These are phyloP conservation scores for Drechslerella dactyloides DNA, from an alignment of 2,329 filamentous ascomycete genomes.

Conservation along the genomic window DNA sequence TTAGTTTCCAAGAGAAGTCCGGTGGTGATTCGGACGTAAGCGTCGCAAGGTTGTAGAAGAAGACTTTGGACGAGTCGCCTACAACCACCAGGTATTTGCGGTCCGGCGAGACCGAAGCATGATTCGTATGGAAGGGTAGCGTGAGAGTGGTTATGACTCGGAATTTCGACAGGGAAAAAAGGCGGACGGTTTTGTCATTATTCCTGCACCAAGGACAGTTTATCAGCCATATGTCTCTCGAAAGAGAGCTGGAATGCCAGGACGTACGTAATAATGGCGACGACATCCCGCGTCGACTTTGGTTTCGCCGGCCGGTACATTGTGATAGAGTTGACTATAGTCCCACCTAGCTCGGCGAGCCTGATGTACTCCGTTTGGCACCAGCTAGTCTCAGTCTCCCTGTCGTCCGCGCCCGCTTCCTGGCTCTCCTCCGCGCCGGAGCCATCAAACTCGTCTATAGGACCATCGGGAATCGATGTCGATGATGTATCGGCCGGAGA, in stretches of 20 bases:
- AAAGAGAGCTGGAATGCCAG: constrained; percentile 5
- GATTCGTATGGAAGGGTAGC: constrained; percentile 87
- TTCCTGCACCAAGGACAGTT: constrained; percentile 70
- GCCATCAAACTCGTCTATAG: constrained; percentile 56
- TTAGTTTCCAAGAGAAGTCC: constrained; percentile 51
- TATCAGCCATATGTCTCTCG: neutral
- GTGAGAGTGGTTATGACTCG: constrained; percentile 73
- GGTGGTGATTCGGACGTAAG: constrained; percentile 51
- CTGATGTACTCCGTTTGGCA: constrained; percentile 45
- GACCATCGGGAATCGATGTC: constrained; percentile 57
- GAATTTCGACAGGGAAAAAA: constrained; percentile 76
- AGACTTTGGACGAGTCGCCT: constrained; percentile 84
- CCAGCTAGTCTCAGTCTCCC: constrained; percentile 21
- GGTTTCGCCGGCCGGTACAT: constrained; percentile 65
- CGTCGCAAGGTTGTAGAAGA: constrained; percentile 70
- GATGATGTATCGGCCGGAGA: constrained; percentile 29
- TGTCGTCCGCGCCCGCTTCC: constrained; percentile 29
- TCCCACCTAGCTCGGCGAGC: constrained; percentile 64
- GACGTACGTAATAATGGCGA: constrained; percentile 63
- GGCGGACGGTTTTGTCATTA: constrained; percentile 85
- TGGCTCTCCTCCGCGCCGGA: constrained; percentile 54
- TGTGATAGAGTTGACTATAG: constrained; percentile 72
- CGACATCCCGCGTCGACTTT: constrained; percentile 64
- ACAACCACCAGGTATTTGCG: constrained; percentile 80
- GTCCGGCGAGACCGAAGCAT: constrained; percentile 90